Evolutionary conservation across 2,329 filamentous ascomycete species (phyloP), one percentile per base, ranked within the genome.

Genomic region (Cytospora piceae): DNA sequence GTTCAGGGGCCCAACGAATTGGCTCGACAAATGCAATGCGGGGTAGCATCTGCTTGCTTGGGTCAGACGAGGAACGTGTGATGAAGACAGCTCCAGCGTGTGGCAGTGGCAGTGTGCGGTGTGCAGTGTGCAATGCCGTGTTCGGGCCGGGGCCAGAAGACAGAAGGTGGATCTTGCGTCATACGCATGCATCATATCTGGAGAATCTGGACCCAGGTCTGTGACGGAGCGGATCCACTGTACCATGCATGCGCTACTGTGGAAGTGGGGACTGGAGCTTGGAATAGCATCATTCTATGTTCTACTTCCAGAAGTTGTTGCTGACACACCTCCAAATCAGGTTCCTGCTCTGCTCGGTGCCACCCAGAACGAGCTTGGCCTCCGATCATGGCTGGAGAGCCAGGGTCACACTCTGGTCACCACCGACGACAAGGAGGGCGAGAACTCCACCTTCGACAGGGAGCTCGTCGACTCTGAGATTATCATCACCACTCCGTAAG

Each of bases 401-500:
- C 90, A 96, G 79, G 95, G 95, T 74, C 95, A 99, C 87, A 96
- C 92, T 70, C 88, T 99, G 69, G 87, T 99, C 73, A 99, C 95
- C 74, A 99, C 95, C 71, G 97, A 94, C 55, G 93, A 97, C 85
- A 99, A 99, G 74, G 95, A 99, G 74, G 91, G 93, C 71, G 91
- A 93, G 82, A 87, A 90, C 85, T 98, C 94, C 68, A 91, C 86
- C 72, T 98, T 99, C 68, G 95, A 98, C 81, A 87, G 94, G 83
- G 93, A 99, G 83, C 87, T 99, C 63, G 93, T 95, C 69, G 95
- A 98, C 77, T 93, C 95, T 69, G 95, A 99, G 81, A 85, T 99
- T 80, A 98, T 99, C 86, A 98, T 99, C 82, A 99, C 95, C 73
- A 99, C 95, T 66, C 95, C 95, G 91, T 97, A 80, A 69, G 85